phyloP scores from a whole-genome alignment of 2,329 filamentous ascomycete species.

The Aspergillus sp. region DNA sequence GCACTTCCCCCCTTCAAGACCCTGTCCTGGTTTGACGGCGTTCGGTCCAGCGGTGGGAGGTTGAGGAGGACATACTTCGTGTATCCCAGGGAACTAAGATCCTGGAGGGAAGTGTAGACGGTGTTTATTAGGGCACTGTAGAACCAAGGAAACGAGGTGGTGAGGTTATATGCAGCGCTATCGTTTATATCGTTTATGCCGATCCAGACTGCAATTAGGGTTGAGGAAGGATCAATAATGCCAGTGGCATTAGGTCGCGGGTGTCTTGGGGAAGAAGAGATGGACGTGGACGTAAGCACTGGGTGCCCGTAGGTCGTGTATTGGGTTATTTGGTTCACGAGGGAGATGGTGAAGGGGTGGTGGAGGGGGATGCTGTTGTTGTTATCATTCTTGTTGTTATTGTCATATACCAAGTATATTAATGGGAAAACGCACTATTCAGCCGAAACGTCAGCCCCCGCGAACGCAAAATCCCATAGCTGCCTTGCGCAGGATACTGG shows the following conservation, averaged over 20 bases:
- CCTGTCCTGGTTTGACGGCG: conserved; percentile 36
- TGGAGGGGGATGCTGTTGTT: conserved; percentile 47
- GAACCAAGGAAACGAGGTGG: conserved; percentile 30
- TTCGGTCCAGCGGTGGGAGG: conserved; percentile 52
- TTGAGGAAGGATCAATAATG: conserved; percentile 17
- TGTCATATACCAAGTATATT: background rate
- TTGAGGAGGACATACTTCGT: conserved; percentile 52
- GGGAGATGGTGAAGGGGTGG: conserved; percentile 50
- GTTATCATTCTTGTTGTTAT: background rate
- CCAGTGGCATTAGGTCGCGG: conserved; percentile 14
- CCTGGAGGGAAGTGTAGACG: background rate
- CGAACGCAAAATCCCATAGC: conserved; percentile 59
- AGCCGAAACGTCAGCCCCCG: conserved; percentile 51
- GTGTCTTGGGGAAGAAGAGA: too few species aligned
- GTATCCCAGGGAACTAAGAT: conserved; percentile 47
- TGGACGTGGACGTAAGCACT: conserved; percentile 26
- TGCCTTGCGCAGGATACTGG: conserved; percentile 48
- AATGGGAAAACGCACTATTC: conserved; percentile 32
- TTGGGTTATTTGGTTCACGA: conserved; percentile 53
- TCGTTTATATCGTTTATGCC: conserved; percentile 59
- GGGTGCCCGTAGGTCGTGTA: conserved; percentile 48
- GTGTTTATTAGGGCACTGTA: background rate
- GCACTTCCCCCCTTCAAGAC: conserved; percentile 35
- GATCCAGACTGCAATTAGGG: conserved; percentile 55
- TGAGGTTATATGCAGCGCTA: conserved; percentile 43